These are phyloP conservation scores for Arabis alpina DNA, from an alignment of 345 rosid species.

Conservation along the genomic window DNA sequence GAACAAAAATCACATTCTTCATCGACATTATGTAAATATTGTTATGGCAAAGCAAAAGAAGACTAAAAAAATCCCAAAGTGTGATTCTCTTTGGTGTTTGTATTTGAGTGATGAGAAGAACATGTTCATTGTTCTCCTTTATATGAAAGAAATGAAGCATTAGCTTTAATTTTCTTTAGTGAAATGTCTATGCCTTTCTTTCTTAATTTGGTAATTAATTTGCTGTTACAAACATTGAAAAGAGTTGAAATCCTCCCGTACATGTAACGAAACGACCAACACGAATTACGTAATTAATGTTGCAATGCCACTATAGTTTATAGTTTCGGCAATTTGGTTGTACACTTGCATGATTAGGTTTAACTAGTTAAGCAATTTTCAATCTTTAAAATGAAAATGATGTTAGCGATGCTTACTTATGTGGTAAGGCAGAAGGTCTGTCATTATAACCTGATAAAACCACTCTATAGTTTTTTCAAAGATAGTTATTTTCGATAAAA, in stretches of 20 bases:
- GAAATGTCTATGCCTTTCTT: background rate
- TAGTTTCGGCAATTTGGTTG: background rate
- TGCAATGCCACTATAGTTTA: background rate
- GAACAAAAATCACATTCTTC: background rate
- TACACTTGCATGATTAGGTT: background rate
- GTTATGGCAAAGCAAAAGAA: no score
- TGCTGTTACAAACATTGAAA: background rate
- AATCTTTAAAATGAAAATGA: no score
- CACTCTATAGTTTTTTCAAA: no score
- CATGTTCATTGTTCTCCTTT: background rate
- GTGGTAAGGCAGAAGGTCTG: no score
- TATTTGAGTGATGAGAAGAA: background rate
- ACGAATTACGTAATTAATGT: no score
- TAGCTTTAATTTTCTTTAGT: background rate
- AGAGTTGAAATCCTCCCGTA: no score
- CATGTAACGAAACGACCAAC: no score
- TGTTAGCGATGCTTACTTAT: no score
- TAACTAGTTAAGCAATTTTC: background rate
- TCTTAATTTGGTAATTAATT: background rate
- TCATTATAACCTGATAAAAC: no score
- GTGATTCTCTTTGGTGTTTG: background rate
- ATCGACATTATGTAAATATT: background rate
- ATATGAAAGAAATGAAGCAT: background rate
- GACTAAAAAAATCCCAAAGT: background rate
- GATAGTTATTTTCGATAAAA: no score